A percentile compares a stretch with the other conserved stretches of the same genome.
Evolutionary conservation across 495 filamentous ascomycete species (phyloP).

Genomic region (Neurospora intermedia): DNA sequence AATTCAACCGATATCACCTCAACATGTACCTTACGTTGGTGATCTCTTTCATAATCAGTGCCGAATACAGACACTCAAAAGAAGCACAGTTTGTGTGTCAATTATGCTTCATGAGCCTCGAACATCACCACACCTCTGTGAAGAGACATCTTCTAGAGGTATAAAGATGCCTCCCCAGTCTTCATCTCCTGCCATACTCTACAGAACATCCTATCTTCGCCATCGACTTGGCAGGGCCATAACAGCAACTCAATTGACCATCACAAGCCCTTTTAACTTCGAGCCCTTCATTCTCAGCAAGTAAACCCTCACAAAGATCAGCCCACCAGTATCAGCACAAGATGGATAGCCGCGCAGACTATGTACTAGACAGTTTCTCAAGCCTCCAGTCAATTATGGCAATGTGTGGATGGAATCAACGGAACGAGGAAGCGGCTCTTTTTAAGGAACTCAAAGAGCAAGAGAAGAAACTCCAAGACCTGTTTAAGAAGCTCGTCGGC

Average conservation of each 20-base stretch:
- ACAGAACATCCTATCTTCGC: background rate
- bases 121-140: background rate
- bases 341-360: too few relatives aligned
- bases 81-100: background rate
- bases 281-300: too few relatives aligned
- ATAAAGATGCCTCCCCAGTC: background rate
- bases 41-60: background rate
- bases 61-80: background rate
- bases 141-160: background rate
- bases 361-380: too few relatives aligned
- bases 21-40: background rate
- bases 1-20: background rate
- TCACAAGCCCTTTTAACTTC: background rate
- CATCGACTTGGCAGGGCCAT: background rate
- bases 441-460: too few relatives aligned
- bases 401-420: too few relatives aligned
- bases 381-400: too few relatives aligned
- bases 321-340: too few relatives aligned
- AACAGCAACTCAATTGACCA: background rate
- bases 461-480: too few relatives aligned
- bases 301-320: too few relatives aligned
- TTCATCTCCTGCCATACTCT: background rate
- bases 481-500: too few relatives aligned
- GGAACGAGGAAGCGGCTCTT: too few relatives aligned
- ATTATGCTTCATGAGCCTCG: background rate